Evolutionary conservation across 768 basidiomycete genomes (phyloP).

Genomic region (Podaxis sp.): DNA sequence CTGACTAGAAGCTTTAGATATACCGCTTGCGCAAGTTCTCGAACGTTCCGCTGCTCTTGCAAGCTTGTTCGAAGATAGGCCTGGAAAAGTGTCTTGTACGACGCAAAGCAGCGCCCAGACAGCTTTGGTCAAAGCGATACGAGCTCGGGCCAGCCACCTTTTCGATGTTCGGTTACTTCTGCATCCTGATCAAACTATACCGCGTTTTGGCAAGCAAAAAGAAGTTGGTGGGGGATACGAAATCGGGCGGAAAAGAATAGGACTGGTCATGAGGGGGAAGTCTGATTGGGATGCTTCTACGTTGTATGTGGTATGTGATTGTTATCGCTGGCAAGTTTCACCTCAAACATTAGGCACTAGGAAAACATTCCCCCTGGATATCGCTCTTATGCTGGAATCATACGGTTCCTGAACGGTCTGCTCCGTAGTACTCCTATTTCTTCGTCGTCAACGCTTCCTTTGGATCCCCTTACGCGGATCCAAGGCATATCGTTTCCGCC

Average conservation of each 20-base stretch:
- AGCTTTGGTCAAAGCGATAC: constrained; percentile 53
- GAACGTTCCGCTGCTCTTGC: constrained; percentile 30
- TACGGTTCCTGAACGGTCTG: constrained; percentile 38
- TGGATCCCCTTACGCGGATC: constrained; percentile 23
- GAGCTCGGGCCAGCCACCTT: constrained; percentile 36
- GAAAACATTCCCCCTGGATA: constrained; percentile 63
- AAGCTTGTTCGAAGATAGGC: constrained; percentile 20
- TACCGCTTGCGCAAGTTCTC: constrained; percentile 55
- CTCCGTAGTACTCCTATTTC: constrained; percentile 18
- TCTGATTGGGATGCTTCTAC: constrained; percentile 60
- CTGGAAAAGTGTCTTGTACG: constrained; percentile 9
- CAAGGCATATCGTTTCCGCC: constrained; percentile 56
- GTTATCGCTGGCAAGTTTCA: neutral
- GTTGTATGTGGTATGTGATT: constrained; percentile 57
- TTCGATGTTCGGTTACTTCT: constrained; percentile 61
- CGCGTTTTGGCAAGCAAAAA: constrained; percentile 22
- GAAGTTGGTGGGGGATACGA: constrained; percentile 51
- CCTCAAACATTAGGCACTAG: constrained; percentile 28
- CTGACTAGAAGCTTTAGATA: constrained; percentile 31
- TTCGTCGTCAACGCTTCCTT: neutral
- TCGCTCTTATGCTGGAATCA: constrained; percentile 47
- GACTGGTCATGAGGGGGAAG: constrained; percentile 21
- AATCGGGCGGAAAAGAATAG: constrained; percentile 51
- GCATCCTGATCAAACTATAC: constrained; percentile 24
- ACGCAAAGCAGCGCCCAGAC: constrained; percentile 28